Percentiles rank a stretch among this genome's conserved stretches.
Evolutionary conservation across 192 early-diverging fungal genomes (phyloP).

Genomic region (Coemansia javaensis): DNA sequence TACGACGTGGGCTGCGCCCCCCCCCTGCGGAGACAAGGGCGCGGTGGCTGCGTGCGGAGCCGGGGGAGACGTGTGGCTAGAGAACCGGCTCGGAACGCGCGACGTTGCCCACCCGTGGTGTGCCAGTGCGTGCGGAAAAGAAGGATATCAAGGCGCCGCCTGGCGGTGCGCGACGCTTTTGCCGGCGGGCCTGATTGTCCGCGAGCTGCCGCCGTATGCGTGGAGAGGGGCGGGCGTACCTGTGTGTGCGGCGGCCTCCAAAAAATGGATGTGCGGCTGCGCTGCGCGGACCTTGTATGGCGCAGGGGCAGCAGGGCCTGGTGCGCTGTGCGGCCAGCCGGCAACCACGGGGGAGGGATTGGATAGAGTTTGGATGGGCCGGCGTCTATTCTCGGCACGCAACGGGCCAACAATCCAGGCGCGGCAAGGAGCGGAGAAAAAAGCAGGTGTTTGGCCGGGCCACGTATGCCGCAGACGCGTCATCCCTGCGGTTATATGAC

Average conservation of each 20-base stretch:
- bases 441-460: not conserved
- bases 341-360: no score
- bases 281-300: conserved; percentile 3
- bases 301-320: no score
- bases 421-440: no score
- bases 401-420: no score
- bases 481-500: conserved; percentile 4
- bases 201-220: conserved; percentile 7
- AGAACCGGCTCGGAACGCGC: not conserved
- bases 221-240: no score
- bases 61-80: conserved; percentile 5
- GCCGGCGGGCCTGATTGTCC: conserved; percentile 6
- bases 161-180: conserved; percentile 3
- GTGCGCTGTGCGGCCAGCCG: no score
- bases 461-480: not conserved
- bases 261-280: no score
- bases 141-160: conserved; percentile 10
- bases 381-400: not conserved
- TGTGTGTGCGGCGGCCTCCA: no score
- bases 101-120: no score
- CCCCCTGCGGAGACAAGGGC: not conserved
- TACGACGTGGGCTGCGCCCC: no score
- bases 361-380: conserved; percentile 1
- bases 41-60: not conserved
- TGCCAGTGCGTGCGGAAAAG: conserved; percentile 2